Percentiles rank a stretch among this genome's conserved stretches.
These are phyloP conservation scores for Sporothrix sp. DNA, from an alignment of 2,329 filamentous ascomycete species.

Conservation along the genomic window DNA sequence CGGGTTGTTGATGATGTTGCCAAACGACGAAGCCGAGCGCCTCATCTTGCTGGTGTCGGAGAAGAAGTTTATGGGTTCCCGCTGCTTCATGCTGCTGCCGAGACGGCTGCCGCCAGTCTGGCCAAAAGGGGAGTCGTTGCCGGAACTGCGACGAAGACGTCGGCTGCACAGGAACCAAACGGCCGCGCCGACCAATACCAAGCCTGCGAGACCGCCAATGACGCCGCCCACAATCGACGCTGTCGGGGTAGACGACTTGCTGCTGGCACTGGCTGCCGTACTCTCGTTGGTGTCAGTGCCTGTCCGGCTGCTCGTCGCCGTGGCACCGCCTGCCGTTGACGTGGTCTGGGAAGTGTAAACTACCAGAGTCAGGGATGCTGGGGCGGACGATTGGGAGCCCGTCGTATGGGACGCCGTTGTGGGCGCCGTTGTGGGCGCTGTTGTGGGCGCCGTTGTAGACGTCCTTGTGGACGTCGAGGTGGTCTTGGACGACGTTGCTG, in stretches of 20 bases:
- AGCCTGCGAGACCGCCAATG: slow-evolving; percentile 34
- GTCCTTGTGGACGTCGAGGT: slow-evolving; percentile 20
- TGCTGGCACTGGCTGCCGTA: slow-evolving; percentile 10
- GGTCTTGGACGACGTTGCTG: slow-evolving; percentile 18
- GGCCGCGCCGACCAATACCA: slow-evolving; percentile 31
- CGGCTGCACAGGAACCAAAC: slow-evolving; percentile 30
- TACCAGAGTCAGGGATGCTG: slow-evolving; percentile 19
- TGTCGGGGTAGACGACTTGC: slow-evolving; percentile 26
- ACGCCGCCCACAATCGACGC: slow-evolving; percentile 39
- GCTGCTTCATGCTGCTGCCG: slow-evolving; percentile 2
- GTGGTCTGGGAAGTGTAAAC: neutral
- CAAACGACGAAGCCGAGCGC: slow-evolving; percentile 31
- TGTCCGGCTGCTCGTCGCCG: neutral
- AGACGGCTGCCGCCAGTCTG: slow-evolving; percentile 8
- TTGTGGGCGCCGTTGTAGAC: neutral
- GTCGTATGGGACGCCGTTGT: neutral
- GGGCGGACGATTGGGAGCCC: slow-evolving; percentile 16
- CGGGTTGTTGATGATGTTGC: slow-evolving; percentile 48
- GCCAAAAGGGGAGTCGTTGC: neutral
- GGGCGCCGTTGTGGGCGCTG: neutral
- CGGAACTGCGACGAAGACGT: slow-evolving; percentile 20
- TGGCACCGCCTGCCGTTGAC: neutral
- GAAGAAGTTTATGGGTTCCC: slow-evolving; percentile 14
- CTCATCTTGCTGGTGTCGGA: slow-evolving; percentile 18
- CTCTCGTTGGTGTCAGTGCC: slow-evolving; percentile 9